Evolutionary conservation across 352 stramenopile species (phyloP).

Genomic region (Phytophthora pseudosyringae): DNA sequence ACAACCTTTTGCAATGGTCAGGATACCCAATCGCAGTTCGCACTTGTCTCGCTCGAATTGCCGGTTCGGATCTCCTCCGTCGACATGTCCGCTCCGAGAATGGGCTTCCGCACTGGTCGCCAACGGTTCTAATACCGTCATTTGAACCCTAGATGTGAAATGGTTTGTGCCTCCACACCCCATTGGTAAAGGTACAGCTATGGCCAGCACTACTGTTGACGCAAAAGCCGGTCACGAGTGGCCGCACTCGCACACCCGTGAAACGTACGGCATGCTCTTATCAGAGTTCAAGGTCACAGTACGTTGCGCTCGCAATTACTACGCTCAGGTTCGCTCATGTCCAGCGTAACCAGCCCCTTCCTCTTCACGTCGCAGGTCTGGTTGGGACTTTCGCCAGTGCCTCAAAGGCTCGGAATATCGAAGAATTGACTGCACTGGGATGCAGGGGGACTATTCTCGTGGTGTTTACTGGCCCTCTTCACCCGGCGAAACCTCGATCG

Average conservation of each 20-base stretch:
- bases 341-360: conserved; percentile 18
- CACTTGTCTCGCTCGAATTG: too few species aligned
- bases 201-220: neutral
- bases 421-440: conserved; percentile 18
- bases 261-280: neutral
- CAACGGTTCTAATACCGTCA: neutral
- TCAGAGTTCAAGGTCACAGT: neutral
- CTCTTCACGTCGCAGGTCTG: conserved; percentile 17
- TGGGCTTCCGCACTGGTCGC: conserved; percentile 1
- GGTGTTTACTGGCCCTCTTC: conserved; percentile 4
- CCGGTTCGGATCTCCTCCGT: neutral
- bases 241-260: neutral
- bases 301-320: conserved; percentile 9
- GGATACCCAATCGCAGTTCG: too few species aligned
- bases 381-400: conserved; percentile 5
- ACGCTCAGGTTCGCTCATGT: conserved; percentile 10
- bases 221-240: neutral
- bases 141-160: neutral
- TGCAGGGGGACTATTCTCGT: conserved; percentile 32
- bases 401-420: neutral
- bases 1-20: too few species aligned
- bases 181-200: conserved; percentile 1
- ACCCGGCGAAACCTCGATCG: conserved; percentile 2
- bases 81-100: conserved; percentile 2
- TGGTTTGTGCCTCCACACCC: neutral